Evolutionary conservation across 352 stramenopile species (phyloP), one percentile per base, ranked within the genome.

Genomic region (Blastocystis hominis): DNA sequence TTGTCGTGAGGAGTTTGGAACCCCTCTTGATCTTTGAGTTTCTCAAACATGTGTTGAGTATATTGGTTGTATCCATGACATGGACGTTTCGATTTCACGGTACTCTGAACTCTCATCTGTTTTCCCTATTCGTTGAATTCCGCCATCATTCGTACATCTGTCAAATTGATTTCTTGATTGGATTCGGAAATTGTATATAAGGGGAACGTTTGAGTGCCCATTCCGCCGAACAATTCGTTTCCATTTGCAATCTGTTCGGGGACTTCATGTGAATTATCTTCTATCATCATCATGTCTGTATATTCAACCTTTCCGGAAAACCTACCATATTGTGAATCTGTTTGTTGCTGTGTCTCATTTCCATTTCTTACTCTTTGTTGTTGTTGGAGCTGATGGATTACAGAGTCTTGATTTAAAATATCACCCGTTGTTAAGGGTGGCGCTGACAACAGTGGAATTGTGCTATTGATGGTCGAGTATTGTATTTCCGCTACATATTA

Each of bases 31-130:
- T 66, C 72, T 46, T 84, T 84, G 17, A 84, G 44, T 30, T 84
- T 84, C 36, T 30, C n/a, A 64, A 84, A 84, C 72, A 84, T 84
- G 20, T 56, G 24, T n/a, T 64, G 72, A 3, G 72, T 66, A 68
- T 53, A 84, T 24, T 54, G 62, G 53, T 84, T 84, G 56, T 84
- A 84, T 36, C 47, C 55, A 6, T 50, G 44, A 17, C 72, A 53
- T 2, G 72, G 50, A 3, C 72, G 72, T 46, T 84, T 84, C 13
- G 50, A 36, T 34, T n/a, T 54, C 4, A 54, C 72, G 0, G 50
- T 34, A 56, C 36, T 56, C 9, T 53, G 34, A 1, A 20, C 4
- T 36, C 30, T 53, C 40, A 17, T 6, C 13, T 50, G 9, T 30
- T 50, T 76, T 3, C 13, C 15, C 40, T 10, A 9, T 20, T 30